Base-by-base conservation (phyloP, 2,329 filamentous ascomycete species). In the Arachnopeziza araneosa region DNA sequence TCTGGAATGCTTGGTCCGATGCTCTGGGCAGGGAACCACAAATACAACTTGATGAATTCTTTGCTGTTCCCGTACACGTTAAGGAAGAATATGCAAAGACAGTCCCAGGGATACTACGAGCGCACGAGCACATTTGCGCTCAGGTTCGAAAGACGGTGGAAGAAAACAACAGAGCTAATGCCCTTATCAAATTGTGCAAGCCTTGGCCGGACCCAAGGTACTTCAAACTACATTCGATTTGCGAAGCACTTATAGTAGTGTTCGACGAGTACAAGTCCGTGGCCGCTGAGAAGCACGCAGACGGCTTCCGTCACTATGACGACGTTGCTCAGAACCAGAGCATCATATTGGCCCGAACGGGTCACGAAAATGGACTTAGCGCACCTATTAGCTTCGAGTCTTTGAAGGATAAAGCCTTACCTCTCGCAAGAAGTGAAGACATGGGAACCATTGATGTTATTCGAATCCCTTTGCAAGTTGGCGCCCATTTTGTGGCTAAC, bases 1-100 rank as follows among this genome's bases (percentile, higher is more conserved):
- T 66, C 59, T 66, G 60, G 60, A 66, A 64, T 63, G 52, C 58
- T 52, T 66, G 64, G 62, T 56, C 52, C 22, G 56, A 60, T 57
- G 60, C 57, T 60, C 58, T 64, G 14, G 63, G 58, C 55, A 64
- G 60, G 59, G 58, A 63, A 58, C 64, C 64, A 61, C 51, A 63
- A 50, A 63, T 66, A 54, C 59, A 64, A 60, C 64, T 66, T 59
- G 59, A 62, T 24, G 60, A 66, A 49, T 64, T 66, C 59, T 66
- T 64, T 55, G 64, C 62, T 60, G 36, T 44, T 44, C 62, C 64
- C 36, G 59, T 66, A 56, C 60, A 56, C 54, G 58, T 64, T 60
- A 58, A 48, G 54, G 49, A 57, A 54, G 24, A 65, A 61, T 55
- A 59, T 58, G 54, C 58, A 56, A 63, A 60, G 44, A 64, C 58